Conservation (phyloP, 768 basidiomycete species). For the Russula earlei region DNA sequence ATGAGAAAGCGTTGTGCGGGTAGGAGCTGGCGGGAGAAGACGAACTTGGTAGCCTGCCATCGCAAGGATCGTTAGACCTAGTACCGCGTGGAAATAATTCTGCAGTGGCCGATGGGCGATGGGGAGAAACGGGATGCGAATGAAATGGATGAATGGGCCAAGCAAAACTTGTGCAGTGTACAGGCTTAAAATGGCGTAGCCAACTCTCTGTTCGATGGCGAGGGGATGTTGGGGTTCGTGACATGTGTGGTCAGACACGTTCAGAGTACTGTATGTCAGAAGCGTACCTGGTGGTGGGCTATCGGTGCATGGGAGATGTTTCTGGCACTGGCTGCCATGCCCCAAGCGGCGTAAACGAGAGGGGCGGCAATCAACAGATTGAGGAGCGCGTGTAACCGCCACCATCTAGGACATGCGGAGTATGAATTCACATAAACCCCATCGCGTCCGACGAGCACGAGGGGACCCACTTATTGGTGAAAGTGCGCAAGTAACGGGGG, state of each 20-base stretch:
- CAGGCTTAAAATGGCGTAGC: constrained; percentile 43
- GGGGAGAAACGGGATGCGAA: constrained; percentile 36
- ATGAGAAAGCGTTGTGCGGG: too few species aligned
- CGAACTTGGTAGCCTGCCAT: constrained; percentile 39
- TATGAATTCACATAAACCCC: too few species aligned
- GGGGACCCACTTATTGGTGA: too few species aligned
- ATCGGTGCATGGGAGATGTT: not conserved
- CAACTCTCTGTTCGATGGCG: constrained; percentile 35
- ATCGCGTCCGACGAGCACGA: too few species aligned
- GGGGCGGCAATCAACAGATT: not conserved
- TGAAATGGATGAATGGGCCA: constrained; percentile 43
- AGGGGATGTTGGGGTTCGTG: not conserved
- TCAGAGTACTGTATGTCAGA: not conserved
- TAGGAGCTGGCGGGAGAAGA: not conserved
- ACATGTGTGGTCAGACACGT: not conserved
- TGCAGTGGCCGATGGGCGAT: constrained; percentile 30
- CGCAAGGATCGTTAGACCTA: constrained; percentile 46
- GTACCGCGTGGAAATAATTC: constrained; percentile 33
- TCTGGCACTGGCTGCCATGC: constrained; percentile 26
- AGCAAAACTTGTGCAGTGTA: constrained; percentile 42
- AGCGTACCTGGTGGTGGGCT: constrained; percentile 33
- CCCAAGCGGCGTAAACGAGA: constrained; percentile 40
- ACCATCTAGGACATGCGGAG: too few species aligned
- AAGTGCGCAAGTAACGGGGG: constrained; percentile 15
- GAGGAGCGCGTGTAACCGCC: too few species aligned